phyloP scores from a whole-genome alignment of 2,329 filamentous ascomycete genomes.

The Tympanopsis confertula region DNA sequence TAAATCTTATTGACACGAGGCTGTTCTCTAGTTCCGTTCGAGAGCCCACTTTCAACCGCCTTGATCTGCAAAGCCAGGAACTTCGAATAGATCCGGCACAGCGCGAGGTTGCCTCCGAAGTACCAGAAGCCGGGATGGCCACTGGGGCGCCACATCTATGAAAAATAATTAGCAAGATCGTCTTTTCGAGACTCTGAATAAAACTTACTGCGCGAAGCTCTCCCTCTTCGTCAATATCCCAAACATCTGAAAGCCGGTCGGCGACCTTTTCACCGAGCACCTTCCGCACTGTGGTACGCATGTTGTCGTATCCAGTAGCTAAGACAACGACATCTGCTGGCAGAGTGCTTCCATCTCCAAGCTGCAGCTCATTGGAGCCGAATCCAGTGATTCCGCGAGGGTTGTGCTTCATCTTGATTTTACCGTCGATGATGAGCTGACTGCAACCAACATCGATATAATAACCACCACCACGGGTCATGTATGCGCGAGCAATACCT shows the following conservation, averaged over 20 bases:
- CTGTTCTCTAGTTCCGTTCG: too few species aligned
- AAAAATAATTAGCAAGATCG: not conserved
- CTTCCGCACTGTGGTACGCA: constrained; percentile 18
- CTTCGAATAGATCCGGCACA: constrained; percentile 49
- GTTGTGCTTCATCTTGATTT: constrained; percentile 20
- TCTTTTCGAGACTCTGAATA: not conserved
- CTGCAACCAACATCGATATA: constrained; percentile 28
- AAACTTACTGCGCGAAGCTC: constrained; percentile 11
- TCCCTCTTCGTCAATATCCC: constrained; percentile 23
- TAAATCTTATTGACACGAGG: too few species aligned
- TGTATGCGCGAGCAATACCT: constrained; percentile 21
- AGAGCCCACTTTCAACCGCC: constrained; percentile 11
- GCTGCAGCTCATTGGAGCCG: constrained; percentile 6
- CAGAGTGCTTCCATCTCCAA: constrained; percentile 19
- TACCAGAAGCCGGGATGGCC: constrained; percentile 57
- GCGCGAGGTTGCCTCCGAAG: constrained; percentile 51
- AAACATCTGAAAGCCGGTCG: constrained; percentile 17
- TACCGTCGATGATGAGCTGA: constrained; percentile 25
- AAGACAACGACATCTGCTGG: constrained; percentile 27
- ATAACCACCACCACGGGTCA: constrained; percentile 24
- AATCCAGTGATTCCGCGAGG: constrained; percentile 19
- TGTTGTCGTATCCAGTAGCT: constrained; percentile 28
- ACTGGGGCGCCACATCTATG: constrained; percentile 40
- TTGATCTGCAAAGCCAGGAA: constrained; percentile 40
- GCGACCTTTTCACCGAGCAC: constrained; percentile 22